Conservation (phyloP, 2,329 filamentous ascomycete species). For the Penicillium glabrum region DNA sequence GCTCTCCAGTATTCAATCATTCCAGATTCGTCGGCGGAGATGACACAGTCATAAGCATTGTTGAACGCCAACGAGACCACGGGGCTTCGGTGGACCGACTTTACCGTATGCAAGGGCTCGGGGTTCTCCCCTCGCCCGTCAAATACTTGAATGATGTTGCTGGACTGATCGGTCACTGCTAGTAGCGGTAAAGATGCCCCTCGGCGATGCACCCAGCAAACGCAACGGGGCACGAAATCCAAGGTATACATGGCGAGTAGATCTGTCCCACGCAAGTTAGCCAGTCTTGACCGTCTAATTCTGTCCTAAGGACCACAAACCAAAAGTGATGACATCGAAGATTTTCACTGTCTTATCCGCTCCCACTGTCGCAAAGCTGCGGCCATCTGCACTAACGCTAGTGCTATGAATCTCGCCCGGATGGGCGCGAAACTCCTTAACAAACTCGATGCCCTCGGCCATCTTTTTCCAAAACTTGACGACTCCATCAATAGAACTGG, state of each 20-base stretch:
- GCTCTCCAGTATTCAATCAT: conserved; percentile 98
- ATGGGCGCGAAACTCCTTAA: conserved; percentile 96
- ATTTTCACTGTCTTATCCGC: conserved; percentile 49
- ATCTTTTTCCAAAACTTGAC: conserved; percentile 99
- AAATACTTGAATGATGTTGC: conserved; percentile 75
- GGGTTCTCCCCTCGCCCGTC: conserved; percentile 84
- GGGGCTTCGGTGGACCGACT: conserved; percentile 75
- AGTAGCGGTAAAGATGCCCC: conserved; percentile 85
- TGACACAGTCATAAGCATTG: conserved; percentile 80
- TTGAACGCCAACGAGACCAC: conserved; percentile 90
- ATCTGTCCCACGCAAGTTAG: conserved; percentile 50
- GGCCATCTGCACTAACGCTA: conserved; percentile 82
- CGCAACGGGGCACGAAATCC: conserved; percentile 69
- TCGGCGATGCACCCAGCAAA: conserved; percentile 89
- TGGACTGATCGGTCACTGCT: conserved; percentile 75
- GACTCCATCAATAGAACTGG: conserved; percentile 88
- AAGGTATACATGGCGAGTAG: conserved; percentile 79
- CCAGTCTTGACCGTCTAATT: not conserved
- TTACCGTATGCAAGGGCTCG: conserved; percentile 73
- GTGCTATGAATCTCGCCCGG: conserved; percentile 79
- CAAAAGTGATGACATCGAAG: conserved; percentile 75
- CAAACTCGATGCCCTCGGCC: conserved; percentile 87
- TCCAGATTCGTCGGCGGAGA: conserved; percentile 83
- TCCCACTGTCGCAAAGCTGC: conserved; percentile 89
- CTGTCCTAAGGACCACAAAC: conserved; percentile 29